Conservation (phyloP, 179 eudicot species). For the Vitellaria paradoxa region DNA sequence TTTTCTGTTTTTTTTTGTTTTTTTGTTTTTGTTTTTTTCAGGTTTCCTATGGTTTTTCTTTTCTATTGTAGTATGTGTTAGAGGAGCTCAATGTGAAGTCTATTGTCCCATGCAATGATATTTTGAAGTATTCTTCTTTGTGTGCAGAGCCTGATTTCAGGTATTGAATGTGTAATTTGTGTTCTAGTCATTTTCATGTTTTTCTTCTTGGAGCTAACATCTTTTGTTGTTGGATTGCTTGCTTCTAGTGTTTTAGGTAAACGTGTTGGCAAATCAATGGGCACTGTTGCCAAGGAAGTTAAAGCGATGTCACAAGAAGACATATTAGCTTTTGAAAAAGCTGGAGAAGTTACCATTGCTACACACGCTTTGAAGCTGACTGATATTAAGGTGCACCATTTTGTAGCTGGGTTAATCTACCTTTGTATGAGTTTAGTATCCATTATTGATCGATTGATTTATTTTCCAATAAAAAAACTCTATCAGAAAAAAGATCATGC, state of each 20-base stretch:
- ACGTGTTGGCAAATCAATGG: conserved; percentile 93
- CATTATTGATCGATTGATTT: too few relatives aligned
- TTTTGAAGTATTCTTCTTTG: conserved; percentile 76
- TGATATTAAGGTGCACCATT: conserved; percentile 68
- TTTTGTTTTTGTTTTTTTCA: too few relatives aligned
- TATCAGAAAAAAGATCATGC: too few relatives aligned
- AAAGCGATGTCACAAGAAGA: conserved; percentile 84
- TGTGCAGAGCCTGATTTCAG: conserved; percentile 99
- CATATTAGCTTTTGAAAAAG: conserved; percentile 74
- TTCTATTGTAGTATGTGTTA: conserved; percentile 58
- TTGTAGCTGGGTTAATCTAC: neutral
- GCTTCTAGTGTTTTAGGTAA: conserved; percentile 71
- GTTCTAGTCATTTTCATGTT: neutral
- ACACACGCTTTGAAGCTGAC: conserved; percentile 57
- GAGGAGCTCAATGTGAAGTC: conserved; percentile 91
- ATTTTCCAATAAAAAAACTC: too few relatives aligned
- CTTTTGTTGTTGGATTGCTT: conserved; percentile 15
- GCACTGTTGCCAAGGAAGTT: conserved; percentile 79
- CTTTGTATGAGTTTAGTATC: too few relatives aligned
- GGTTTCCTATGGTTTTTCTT: neutral
- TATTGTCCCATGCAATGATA: conserved; percentile 74
- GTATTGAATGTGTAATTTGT: conserved; percentile 28
- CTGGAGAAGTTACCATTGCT: conserved; percentile 77
- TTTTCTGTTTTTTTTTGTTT: too few relatives aligned
- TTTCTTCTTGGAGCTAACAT: neutral